A percentile compares a stretch with the other conserved stretches of the same genome.
phyloP scores from a whole-genome alignment of 306 rosid species.

The Prunus kanzakura region DNA sequence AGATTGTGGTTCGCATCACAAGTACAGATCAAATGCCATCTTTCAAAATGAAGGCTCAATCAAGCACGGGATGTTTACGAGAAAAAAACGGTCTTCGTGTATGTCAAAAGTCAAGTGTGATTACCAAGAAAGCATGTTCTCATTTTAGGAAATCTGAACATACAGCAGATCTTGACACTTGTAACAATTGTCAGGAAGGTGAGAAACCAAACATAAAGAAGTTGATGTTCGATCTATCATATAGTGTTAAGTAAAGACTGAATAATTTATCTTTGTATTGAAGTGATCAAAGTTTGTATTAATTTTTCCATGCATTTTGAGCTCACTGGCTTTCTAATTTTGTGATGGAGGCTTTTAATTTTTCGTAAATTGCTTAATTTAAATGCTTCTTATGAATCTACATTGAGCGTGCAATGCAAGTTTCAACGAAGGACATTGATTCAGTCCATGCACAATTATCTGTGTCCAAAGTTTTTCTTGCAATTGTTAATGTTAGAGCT shows the following conservation, averaged over 20 bases:
- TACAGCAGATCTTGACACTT: slow-evolving; percentile 44
- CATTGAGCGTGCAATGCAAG: background rate
- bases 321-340: slow-evolving; percentile 13
- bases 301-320: background rate
- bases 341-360: slow-evolving; percentile 7
- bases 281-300: background rate
- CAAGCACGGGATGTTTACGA: slow-evolving; percentile 61
- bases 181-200: slow-evolving; percentile 61
- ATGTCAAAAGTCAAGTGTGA: slow-evolving; percentile 66
- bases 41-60: slow-evolving; percentile 86
- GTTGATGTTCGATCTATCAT: background rate
- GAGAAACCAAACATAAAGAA: slow-evolving; percentile 28
- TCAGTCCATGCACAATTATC: background rate
- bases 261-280: background rate
- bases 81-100: slow-evolving; percentile 73
- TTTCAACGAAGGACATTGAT: slow-evolving; percentile 3
- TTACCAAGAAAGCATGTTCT: slow-evolving; percentile 68
- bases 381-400: background rate
- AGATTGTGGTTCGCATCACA: slow-evolving; percentile 37
- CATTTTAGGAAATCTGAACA: slow-evolving; percentile 47
- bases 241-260: background rate
- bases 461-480: slow-evolving; percentile 1
- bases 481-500: slow-evolving; percentile 19
- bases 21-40: slow-evolving; percentile 93
- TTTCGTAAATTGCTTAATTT: background rate